phyloP scores from a whole-genome alignment of 345 rosid genomes.

The Salix suchowensis region DNA sequence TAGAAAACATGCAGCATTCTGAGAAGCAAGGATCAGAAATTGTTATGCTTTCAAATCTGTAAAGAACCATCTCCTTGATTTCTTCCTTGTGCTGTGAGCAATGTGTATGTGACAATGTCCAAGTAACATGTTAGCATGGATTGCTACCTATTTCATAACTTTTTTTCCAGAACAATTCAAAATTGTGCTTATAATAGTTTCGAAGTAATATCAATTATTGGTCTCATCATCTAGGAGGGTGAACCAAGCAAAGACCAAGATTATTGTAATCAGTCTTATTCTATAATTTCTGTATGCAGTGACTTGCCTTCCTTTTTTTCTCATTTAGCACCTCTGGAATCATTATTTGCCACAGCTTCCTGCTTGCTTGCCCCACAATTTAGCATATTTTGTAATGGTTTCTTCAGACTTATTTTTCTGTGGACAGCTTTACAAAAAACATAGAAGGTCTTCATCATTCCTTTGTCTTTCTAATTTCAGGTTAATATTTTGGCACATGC shows the following conservation, averaged over 20 bases:
- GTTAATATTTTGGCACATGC: slow-evolving; percentile 85
- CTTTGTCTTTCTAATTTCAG: slow-evolving; percentile 39
- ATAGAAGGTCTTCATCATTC: slow-evolving; percentile 10
- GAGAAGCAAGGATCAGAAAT: not conserved
- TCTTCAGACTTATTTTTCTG: not conserved
- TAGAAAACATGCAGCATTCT: not conserved
- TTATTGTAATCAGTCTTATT: too few species aligned
- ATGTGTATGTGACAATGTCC: not conserved
- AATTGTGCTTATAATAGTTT: not conserved
- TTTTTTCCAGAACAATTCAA: not conserved
- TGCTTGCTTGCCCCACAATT: not conserved
- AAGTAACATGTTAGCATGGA: not conserved
- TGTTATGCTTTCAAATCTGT: not conserved
- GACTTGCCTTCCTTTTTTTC: not conserved
- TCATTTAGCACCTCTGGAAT: not conserved
- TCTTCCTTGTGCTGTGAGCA: not conserved
- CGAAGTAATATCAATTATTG: not conserved
- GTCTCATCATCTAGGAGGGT: not conserved
- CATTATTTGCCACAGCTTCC: not conserved
- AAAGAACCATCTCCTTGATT: not conserved
- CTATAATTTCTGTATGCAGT: too few species aligned
- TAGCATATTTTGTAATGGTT: not conserved
- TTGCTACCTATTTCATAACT: not conserved
- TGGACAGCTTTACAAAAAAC: not conserved
- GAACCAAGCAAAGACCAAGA: not conserved